These are phyloP conservation scores for Sporothrix brunneoviolacea DNA, from an alignment of 2,329 filamentous ascomycete species.

Conservation along the genomic window DNA sequence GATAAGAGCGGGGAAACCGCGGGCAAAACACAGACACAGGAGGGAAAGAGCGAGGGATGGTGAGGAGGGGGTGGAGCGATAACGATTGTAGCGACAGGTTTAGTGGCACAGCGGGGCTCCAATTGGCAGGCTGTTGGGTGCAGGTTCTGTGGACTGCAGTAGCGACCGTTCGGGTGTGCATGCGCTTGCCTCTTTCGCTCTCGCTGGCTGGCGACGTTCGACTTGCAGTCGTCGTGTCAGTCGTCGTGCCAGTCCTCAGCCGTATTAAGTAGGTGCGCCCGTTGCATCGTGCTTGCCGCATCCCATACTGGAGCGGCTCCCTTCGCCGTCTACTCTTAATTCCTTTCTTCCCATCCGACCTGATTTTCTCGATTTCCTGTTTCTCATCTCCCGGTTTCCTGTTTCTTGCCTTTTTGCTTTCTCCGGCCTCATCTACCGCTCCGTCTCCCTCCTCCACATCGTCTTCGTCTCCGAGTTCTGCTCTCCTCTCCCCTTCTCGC, in stretches of 20 bases:
- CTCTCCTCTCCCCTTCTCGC: neutral
- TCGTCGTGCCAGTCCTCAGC: neutral
- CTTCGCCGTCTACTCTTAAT: neutral
- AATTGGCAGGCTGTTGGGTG: too few relatives aligned
- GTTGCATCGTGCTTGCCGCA: neutral
- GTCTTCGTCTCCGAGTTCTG: neutral
- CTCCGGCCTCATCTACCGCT: neutral
- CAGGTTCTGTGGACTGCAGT: too few relatives aligned
- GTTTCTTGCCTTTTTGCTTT: neutral
- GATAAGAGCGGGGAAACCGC: constrained; percentile 7
- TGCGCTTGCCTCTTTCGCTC: neutral
- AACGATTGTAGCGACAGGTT: too few relatives aligned
- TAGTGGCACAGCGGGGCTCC: too few relatives aligned
- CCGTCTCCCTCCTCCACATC: neutral
- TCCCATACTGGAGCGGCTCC: neutral
- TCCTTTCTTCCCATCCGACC: neutral
- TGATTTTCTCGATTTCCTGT: neutral
- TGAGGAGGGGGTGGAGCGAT: neutral
- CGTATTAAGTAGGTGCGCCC: neutral
- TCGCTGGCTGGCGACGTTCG: too few relatives aligned
- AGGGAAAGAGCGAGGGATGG: neutral
- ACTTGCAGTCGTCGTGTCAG: neutral
- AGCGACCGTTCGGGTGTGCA: constrained; percentile 6
- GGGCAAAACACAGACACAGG: neutral
- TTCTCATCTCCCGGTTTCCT: neutral